Conservation (phyloP, 345 rosid species). For the Pseudoturritis turrita region DNA sequence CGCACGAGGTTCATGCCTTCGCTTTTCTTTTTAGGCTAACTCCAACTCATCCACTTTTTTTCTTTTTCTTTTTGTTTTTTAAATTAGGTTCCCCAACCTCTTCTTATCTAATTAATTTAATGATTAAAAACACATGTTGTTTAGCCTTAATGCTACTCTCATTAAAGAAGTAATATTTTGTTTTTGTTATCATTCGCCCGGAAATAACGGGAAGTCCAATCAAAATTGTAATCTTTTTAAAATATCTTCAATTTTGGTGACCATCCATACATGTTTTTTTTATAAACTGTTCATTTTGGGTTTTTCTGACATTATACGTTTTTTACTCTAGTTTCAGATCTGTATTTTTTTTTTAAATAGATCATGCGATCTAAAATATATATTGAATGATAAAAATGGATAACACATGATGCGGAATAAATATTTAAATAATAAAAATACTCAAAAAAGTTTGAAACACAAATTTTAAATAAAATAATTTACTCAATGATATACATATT, state of each 20-base stretch:
- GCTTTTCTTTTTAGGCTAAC: background rate
- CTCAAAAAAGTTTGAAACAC: no score
- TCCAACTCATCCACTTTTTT: slow-evolving; percentile 7
- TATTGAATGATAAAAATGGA: no score
- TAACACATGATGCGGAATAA: no score
- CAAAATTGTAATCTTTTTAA: background rate
- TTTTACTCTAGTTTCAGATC: background rate
- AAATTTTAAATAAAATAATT: no score
- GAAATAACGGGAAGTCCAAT: slow-evolving; percentile 5
- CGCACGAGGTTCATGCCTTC: slow-evolving; percentile 34
- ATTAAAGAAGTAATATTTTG: background rate
- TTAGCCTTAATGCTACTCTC: background rate
- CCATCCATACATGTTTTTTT: background rate
- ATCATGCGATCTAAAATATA: no score
- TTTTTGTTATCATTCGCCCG: background rate
- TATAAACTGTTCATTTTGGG: background rate
- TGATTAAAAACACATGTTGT: slow-evolving; percentile 12
- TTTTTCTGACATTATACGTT: slow-evolving; percentile 2
- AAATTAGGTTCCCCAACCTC: slow-evolving; percentile 7
- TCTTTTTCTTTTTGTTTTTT: background rate
- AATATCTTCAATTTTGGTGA: slow-evolving; percentile 8
- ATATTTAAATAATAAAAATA: no score
- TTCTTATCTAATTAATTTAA: background rate
- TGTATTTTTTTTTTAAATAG: no score
- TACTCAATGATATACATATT: no score